Percentiles rank a stretch among this genome's conserved stretches.
Evolutionary conservation across 306 rosid species (phyloP).

Genomic region (Ceratonia siliqua): DNA sequence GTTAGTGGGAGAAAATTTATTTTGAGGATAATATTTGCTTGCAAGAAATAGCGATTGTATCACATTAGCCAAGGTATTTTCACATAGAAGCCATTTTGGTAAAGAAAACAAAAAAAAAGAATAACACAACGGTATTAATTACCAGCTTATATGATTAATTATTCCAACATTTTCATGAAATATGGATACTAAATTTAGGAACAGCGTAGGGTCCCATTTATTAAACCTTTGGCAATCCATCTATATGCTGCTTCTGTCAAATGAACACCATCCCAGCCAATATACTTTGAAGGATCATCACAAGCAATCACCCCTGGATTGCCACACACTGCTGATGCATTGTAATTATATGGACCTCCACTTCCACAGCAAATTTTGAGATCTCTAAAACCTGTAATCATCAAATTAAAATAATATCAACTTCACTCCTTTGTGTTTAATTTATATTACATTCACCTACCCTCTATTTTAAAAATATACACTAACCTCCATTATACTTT

Average conservation of each 20-base stretch:
- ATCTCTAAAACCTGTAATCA: background rate
- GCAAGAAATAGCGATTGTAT: no score
- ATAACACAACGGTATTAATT: no score
- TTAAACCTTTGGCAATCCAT: constrained; percentile 22
- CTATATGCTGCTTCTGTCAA: constrained; percentile 58
- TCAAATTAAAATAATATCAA: background rate
- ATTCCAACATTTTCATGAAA: no score
- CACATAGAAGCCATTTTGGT: no score
- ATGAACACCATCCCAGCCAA: constrained; percentile 48
- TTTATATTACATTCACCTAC: background rate
- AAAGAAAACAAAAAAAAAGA: no score
- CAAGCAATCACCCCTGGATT: background rate
- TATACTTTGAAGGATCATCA: constrained; percentile 36
- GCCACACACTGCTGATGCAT: background rate
- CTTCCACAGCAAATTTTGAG: constrained; percentile 3
- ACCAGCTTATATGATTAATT: no score
- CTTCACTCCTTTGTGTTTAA: no score
- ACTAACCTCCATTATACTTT: no score
- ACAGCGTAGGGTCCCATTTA: background rate
- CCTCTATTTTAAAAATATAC: no score
- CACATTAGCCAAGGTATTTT: no score
- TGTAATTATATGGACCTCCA: constrained; percentile 15
- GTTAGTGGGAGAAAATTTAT: no score
- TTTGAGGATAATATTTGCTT: no score
- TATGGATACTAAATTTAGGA: background rate